A percentile compares a stretch with the other conserved stretches of the same genome.
These are phyloP conservation scores for Penicillium pancosmium DNA, from an alignment of 495 filamentous ascomycete species.

Conservation along the genomic window DNA sequence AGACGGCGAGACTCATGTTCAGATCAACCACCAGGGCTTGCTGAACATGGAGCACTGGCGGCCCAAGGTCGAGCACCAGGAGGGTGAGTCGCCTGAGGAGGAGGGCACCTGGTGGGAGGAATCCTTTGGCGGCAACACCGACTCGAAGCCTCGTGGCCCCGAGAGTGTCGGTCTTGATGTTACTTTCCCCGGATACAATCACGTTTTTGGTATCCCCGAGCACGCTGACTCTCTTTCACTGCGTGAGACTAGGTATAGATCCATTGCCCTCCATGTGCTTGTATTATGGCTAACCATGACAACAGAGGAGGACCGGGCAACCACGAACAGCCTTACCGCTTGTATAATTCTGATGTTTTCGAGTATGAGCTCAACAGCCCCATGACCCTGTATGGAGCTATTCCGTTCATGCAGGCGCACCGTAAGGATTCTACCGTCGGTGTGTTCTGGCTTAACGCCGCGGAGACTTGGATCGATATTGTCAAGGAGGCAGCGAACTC, in stretches of 20 bases:
- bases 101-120: slow-evolving; percentile 98
- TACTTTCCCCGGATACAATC: slow-evolving; percentile 84
- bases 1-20: slow-evolving; percentile 79
- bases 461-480: slow-evolving; percentile 97
- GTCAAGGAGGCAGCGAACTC: slow-evolving; percentile 73
- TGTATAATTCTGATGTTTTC: slow-evolving; percentile 97
- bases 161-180: slow-evolving; percentile 92
- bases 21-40: slow-evolving; percentile 82
- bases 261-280: not conserved
- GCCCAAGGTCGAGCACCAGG: slow-evolving; percentile 73
- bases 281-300: slow-evolving; percentile 19
- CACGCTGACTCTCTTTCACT: slow-evolving; percentile 87
- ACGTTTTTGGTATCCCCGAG: slow-evolving; percentile 94
- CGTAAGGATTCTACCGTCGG: slow-evolving; percentile 90
- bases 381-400: slow-evolving; percentile 97
- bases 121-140: slow-evolving; percentile 89
- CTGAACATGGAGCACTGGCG: slow-evolving; percentile 97
- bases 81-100: slow-evolving; percentile 57
- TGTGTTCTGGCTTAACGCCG: slow-evolving; percentile 98
- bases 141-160: slow-evolving; percentile 86
- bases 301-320: slow-evolving; percentile 74
- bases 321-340: slow-evolving; percentile 87
- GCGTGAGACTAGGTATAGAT: slow-evolving; percentile 72
- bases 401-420: slow-evolving; percentile 97
- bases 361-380: slow-evolving; percentile 96